These are phyloP conservation scores for Acaromyces ingoldii DNA, from an alignment of 1,284 basidiomycete species.

Conservation along the genomic window DNA sequence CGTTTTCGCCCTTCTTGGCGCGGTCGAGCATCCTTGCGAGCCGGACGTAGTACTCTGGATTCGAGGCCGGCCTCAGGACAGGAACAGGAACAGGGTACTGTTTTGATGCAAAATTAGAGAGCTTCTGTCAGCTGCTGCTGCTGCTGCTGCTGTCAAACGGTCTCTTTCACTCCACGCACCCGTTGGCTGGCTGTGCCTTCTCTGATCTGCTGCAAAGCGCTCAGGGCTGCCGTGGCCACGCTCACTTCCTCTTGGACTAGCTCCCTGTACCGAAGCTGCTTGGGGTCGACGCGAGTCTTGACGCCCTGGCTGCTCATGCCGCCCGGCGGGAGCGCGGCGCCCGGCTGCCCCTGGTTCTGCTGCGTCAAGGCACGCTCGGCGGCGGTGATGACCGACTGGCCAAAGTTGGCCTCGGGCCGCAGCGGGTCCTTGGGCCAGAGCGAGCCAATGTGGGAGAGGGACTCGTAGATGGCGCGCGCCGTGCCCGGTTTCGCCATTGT, in stretches of 20 bases:
- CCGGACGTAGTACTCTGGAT: constrained; percentile 38
- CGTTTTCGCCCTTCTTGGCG: constrained; percentile 26
- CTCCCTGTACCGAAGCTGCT: not conserved
- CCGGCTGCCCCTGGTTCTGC: constrained; percentile 9
- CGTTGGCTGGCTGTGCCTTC: constrained; percentile 3
- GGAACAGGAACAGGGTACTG: constrained; percentile 25
- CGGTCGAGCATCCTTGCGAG: constrained; percentile 24
- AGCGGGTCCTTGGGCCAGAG: constrained; percentile 41
- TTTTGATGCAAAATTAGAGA: not conserved
- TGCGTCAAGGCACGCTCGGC: constrained; percentile 20
- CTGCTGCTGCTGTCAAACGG: no score
- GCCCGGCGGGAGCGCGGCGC: not conserved
- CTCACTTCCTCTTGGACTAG: not conserved
- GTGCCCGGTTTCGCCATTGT: no score
- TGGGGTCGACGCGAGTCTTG: not conserved
- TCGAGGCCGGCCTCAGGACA: constrained; percentile 30
- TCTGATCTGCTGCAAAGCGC: not conserved
- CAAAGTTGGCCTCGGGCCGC: constrained; percentile 42
- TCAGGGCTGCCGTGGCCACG: not conserved
- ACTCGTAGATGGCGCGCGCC: constrained; percentile 22
- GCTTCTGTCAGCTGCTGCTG: no score
- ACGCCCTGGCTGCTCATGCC: not conserved
- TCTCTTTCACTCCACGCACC: not conserved
- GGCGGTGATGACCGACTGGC: constrained; percentile 27
- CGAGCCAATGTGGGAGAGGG: constrained; percentile 24